phyloP scores from a whole-genome alignment of 2,329 filamentous ascomycete species.

The Ascochyta pisi region DNA sequence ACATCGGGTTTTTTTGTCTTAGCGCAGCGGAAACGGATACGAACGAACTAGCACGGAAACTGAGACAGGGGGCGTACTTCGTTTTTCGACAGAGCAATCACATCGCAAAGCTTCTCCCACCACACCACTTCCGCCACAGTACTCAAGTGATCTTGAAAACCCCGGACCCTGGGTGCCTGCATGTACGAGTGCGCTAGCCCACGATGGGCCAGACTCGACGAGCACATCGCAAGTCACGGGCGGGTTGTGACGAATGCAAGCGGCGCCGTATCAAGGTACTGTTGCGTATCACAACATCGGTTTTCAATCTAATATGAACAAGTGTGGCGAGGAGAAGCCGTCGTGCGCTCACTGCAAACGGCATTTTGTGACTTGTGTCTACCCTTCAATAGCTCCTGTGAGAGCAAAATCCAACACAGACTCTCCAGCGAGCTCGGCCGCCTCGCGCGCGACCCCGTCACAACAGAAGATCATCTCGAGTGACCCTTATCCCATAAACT shows the following conservation, averaged over 20 bases:
- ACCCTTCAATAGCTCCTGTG: background rate
- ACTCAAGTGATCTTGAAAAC: background rate
- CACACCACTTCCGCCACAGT: background rate
- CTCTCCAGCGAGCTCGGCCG: background rate
- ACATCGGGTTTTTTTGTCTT: background rate
- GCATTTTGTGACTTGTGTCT: constrained; percentile 16
- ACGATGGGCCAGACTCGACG: constrained; percentile 19
- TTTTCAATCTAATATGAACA: background rate
- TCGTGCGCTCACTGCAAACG: constrained; percentile 20
- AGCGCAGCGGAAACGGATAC: background rate
- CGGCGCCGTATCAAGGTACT: constrained; percentile 31
- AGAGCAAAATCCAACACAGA: background rate
- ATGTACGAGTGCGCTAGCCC: background rate
- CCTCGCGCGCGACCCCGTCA: background rate
- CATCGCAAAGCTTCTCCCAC: background rate
- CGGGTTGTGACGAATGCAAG: constrained; percentile 27
- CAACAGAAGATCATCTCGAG: background rate
- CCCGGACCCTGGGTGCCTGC: background rate
- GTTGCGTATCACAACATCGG: background rate
- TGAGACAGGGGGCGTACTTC: constrained; percentile 15
- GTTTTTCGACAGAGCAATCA: constrained; percentile 12
- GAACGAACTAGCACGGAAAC: background rate
- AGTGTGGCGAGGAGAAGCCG: constrained; percentile 25
- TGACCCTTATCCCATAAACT: background rate
- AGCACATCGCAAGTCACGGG: constrained; percentile 28